phyloP scores from a whole-genome alignment of 805 yeast species.

The Barnettozyma botsteinii region DNA sequence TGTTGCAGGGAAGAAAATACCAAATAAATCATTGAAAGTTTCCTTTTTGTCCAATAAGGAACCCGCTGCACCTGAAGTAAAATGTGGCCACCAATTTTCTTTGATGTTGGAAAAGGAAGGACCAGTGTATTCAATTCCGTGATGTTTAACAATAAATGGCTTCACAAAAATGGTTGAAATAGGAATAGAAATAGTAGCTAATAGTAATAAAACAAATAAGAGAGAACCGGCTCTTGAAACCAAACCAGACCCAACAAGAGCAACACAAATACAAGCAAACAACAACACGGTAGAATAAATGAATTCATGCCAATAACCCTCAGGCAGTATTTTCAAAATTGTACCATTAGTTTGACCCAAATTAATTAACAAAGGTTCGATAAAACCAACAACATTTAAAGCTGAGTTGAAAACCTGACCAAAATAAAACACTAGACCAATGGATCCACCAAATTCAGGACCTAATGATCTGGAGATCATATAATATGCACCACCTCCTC shows the following conservation, averaged over 20 bases:
- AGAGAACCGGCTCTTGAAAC: constrained; percentile 81
- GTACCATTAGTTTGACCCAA: constrained; percentile 61
- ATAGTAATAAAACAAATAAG: constrained; percentile 57
- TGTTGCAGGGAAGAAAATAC: constrained; percentile 95
- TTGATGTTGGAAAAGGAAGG: constrained; percentile 59
- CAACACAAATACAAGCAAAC: constrained; percentile 65
- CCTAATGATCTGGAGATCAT: constrained; percentile 95
- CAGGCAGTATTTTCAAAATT: constrained; percentile 54
- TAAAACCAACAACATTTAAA: constrained; percentile 90
- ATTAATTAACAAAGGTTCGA: constrained; percentile 81
- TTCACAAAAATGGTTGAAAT: constrained; percentile 59
- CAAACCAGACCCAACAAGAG: constrained; percentile 72
- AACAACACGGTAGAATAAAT: constrained; percentile 66
- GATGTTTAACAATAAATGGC: constrained; percentile 54
- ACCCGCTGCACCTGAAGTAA: constrained; percentile 91
- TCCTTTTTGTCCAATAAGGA: constrained; percentile 58
- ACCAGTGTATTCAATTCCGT: constrained; percentile 59
- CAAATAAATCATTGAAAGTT: constrained; percentile 81
- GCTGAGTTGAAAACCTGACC: constrained; percentile 93
- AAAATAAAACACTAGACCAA: constrained; percentile 87
- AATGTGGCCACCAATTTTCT: constrained; percentile 68
- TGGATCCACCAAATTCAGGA: constrained; percentile 97
- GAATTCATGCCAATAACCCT: constrained; percentile 63
- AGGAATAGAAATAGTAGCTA: constrained; percentile 79
- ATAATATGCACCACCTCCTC: constrained; percentile 98